phyloP scores from a whole-genome alignment of 2,329 filamentous ascomycete genomes.

The Lachnellula arida region DNA sequence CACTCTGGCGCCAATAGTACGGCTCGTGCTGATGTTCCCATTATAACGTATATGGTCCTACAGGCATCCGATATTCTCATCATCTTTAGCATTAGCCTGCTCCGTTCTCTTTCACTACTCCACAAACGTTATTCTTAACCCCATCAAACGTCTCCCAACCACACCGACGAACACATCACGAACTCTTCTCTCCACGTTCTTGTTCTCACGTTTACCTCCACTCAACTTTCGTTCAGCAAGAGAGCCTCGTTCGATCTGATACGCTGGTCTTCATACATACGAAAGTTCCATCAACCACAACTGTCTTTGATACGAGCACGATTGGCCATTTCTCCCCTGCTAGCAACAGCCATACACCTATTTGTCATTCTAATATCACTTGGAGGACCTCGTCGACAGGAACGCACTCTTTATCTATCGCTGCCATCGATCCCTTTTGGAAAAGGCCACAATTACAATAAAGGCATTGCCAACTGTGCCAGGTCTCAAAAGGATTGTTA shows the following conservation, averaged over 20 bases:
- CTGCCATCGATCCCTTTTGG: neutral
- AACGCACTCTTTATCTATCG: neutral
- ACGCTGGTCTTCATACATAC: neutral
- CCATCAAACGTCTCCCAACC: neutral
- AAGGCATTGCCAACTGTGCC: no score
- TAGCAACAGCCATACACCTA: neutral
- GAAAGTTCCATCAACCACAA: no score
- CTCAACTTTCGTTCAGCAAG: neutral
- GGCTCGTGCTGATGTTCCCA: constrained; percentile 1
- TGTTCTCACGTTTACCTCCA: neutral
- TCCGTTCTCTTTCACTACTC: neutral
- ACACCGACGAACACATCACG: neutral
- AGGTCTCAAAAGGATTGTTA: no score
- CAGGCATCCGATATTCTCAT: constrained; percentile 8
- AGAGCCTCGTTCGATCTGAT: neutral
- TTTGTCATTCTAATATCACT: neutral
- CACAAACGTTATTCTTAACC: neutral
- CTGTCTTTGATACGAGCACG: no score
- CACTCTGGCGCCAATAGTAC: neutral
- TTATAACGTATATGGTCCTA: constrained; percentile 11
- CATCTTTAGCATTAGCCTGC: neutral
- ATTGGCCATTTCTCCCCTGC: no score
- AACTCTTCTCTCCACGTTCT: neutral
- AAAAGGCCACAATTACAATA: no score
- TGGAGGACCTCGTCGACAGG: neutral